These are phyloP conservation scores for Rhodotorula glutinis DNA, from an alignment of 1,284 basidiomycete genomes.

Conservation along the genomic window DNA sequence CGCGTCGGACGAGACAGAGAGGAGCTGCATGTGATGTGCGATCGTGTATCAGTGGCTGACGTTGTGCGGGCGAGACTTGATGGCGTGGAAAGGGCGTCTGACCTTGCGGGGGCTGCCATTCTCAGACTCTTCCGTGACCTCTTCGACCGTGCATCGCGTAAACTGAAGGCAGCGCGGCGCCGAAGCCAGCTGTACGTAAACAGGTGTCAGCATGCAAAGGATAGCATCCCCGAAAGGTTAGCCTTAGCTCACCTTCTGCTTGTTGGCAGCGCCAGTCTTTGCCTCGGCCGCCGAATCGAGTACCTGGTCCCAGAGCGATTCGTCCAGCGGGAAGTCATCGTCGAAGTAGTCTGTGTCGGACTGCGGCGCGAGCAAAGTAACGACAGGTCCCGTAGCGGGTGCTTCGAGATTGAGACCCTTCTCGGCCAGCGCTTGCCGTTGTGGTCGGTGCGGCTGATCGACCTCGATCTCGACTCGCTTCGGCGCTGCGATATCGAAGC, in stretches of 20 bases:
- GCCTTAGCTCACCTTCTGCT: too few species aligned
- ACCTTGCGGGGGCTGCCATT: conserved; percentile 7
- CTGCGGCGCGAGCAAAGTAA: too few species aligned
- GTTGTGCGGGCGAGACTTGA: too few species aligned
- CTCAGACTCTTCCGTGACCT: conserved; percentile 15
- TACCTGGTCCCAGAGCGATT: conserved; percentile 35
- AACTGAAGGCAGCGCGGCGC: conserved; percentile 25
- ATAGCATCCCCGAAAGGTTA: too few species aligned
- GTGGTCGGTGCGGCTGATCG: background rate
- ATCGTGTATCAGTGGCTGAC: too few species aligned
- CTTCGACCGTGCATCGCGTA: conserved; percentile 25
- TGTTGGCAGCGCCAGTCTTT: too few species aligned
- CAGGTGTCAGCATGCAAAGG: background rate
- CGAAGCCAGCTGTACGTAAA: too few species aligned
- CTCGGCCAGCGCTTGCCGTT: background rate
- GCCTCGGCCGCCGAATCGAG: conserved; percentile 1
- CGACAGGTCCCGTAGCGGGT: too few species aligned
- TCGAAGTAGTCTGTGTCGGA: background rate
- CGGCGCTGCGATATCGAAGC: too few species aligned
- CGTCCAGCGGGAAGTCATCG: conserved; percentile 34
- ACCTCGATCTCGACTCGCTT: conserved; percentile 13
- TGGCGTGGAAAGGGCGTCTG: too few species aligned
- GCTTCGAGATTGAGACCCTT: background rate
- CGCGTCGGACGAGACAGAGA: conserved; percentile 17
- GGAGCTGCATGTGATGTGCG: conserved; percentile 7